These are phyloP conservation scores for Paramyrothecium roridum DNA, from an alignment of 2,329 filamentous ascomycete species.

Conservation along the genomic window DNA sequence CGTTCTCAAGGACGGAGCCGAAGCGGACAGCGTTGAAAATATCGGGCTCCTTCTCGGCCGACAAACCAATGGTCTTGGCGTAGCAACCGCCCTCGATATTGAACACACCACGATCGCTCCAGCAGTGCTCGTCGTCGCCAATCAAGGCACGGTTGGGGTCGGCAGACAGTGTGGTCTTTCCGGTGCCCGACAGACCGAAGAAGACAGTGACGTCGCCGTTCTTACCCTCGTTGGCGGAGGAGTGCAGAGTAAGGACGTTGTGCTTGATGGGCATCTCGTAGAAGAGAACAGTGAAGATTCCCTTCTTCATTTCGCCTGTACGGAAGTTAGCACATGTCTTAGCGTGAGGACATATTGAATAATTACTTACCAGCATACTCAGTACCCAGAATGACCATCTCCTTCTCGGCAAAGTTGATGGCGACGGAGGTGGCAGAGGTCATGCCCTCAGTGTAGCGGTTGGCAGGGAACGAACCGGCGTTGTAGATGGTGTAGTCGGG, in stretches of 20 bases:
- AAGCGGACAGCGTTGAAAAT: conserved; percentile 95
- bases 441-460: conserved; percentile 97
- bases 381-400: conserved; percentile 99
- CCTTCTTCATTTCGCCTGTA: conserved; percentile 66
- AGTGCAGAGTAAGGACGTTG: conserved; percentile 97
- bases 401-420: conserved; percentile 99
- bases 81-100: conserved; percentile 99
- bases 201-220: conserved; percentile 96
- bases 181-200: conserved; percentile 97
- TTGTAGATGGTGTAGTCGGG: conserved; percentile 99
- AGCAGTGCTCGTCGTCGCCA: conserved; percentile 99
- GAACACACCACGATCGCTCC: conserved; percentile 94
- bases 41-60: conserved; percentile 98
- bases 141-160: conserved; percentile 96
- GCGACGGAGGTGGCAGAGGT: conserved; percentile 96
- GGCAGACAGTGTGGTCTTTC: conserved; percentile 97
- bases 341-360: neutral
- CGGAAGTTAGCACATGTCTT: neutral
- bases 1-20: conserved; percentile 96
- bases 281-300: conserved; percentile 98
- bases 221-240: conserved; percentile 95
- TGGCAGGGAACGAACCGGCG: conserved; percentile 95
- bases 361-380: conserved; percentile 74
- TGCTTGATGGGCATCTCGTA: conserved; percentile 99
- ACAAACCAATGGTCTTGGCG: conserved; percentile 96